Conservation (phyloP, 2,329 filamentous ascomycete genomes). For the Fusarium sp. region DNA sequence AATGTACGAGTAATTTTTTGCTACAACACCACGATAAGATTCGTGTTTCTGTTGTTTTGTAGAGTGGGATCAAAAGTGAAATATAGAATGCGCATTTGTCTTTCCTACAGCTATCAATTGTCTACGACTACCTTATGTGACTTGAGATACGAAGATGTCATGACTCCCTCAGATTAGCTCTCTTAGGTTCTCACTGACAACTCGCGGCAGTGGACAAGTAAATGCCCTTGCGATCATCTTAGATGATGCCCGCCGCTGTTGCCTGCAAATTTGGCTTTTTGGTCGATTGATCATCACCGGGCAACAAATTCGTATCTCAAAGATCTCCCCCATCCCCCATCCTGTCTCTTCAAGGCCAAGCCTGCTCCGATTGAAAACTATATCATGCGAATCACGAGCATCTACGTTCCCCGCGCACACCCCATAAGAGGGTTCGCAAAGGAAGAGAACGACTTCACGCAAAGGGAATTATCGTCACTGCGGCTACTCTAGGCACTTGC, state of each 20-base stretch:
- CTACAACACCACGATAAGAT: constrained; percentile 13
- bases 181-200: constrained; percentile 67
- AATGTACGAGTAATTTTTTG: constrained; percentile 31
- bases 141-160: constrained; percentile 31
- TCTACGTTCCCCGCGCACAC: neutral
- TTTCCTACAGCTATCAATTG: constrained; percentile 14
- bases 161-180: constrained; percentile 68
- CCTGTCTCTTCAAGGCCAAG: constrained; percentile 41
- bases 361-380: constrained; percentile 69
- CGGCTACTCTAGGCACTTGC: constrained; percentile 47
- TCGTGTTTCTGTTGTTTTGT: constrained; percentile 32
- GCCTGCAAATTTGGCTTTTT: constrained; percentile 71
- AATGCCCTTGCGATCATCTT: constrained; percentile 17
- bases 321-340: constrained; percentile 4
- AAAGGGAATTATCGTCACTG: constrained; percentile 51
- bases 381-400: constrained; percentile 52
- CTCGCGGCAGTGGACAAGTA: constrained; percentile 48
- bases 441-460: constrained; percentile 37
- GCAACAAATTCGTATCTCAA: constrained; percentile 43
- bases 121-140: neutral
- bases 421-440: neutral
- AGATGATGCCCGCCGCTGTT: constrained; percentile 51
- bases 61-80: constrained; percentile 42
- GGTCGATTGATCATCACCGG: constrained; percentile 66
- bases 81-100: constrained; percentile 40